Evolutionary conservation across 129 eudicot genomes (phyloP).

Genomic region (Daucus carota): DH1_v3.0 NC_030385.2:8518001-8518500

Average conservation of each 20-base stretch:
- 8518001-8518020: background rate
- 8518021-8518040: background rate
- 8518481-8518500: background rate
- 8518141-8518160: background rate
- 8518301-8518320: background rate
- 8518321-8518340: background rate
- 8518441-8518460: background rate
- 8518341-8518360: background rate
- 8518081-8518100: background rate
- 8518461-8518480: constrained; percentile 1
- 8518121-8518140: background rate
- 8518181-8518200: constrained; percentile 32
- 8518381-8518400: background rate
- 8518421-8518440: background rate
- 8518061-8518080: background rate
- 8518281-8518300: background rate
- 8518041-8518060: background rate
- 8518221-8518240: constrained; percentile 70
- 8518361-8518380: background rate
- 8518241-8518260: constrained; percentile 44
- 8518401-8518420: background rate
- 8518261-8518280: background rate
- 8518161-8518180: background rate
- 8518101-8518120: background rate
- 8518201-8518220: constrained; percentile 42